Conservation (phyloP, 23 red algal species). For the Chondrus crispus region DNA sequence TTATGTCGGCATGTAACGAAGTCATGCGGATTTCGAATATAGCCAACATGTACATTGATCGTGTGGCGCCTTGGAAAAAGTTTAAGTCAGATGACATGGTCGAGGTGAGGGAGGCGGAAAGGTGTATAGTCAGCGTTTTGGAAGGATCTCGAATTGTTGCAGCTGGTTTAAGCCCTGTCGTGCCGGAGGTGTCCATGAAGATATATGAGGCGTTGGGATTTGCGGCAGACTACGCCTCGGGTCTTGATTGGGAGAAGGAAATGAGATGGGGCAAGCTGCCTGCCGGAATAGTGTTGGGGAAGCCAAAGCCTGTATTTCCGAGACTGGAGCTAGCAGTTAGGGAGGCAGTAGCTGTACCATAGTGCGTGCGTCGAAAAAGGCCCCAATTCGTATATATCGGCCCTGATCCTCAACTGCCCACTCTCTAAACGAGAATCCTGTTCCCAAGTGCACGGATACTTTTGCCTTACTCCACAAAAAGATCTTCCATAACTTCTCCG, state of each 20-base stretch:
- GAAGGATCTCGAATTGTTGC: constrained; percentile 80
- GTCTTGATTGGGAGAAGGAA: constrained; percentile 34
- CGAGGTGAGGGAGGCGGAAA: constrained; percentile 25
- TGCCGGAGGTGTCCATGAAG: constrained; percentile 57
- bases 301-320: constrained; percentile 79
- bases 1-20: constrained; percentile 67
- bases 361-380: too few species aligned
- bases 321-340: constrained; percentile 44
- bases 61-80: constrained; percentile 83
- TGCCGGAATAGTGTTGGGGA: constrained; percentile 52
- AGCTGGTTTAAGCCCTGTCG: constrained; percentile 74
- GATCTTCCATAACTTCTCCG: constrained; percentile 31
- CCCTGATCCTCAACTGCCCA: too few species aligned
- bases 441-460: too few species aligned
- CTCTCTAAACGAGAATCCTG: too few species aligned
- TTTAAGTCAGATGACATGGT: constrained; percentile 68
- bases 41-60: constrained; percentile 88
- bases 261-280: constrained; percentile 66
- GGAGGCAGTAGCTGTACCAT: neutral
- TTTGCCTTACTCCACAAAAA: constrained; percentile 15
- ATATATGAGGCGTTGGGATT: constrained; percentile 76
- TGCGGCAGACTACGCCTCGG: neutral
- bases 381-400: too few species aligned
- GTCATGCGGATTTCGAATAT: constrained; percentile 60
- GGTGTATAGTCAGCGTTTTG: constrained; percentile 61